Evolutionary conservation across 805 yeast genomes (phyloP), one percentile per base, ranked within the genome.

Genomic region (Wickerhamiella shivajii): DNA sequence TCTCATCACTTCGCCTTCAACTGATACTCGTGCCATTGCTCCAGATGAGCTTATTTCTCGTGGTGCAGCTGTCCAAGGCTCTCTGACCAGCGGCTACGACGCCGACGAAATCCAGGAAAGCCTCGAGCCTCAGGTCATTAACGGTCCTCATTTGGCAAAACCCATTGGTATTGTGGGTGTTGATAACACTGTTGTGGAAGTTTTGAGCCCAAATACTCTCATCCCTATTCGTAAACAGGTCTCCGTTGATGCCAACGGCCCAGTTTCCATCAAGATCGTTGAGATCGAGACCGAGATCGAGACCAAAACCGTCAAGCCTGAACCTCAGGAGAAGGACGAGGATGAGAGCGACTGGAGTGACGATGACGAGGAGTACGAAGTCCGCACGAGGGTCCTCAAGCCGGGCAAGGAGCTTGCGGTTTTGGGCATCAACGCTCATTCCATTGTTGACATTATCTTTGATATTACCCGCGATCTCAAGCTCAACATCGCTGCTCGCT

Each of bases 41-140:
- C 96, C 98, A 40, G 75, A 80, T 52, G 97, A 90, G 64, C 67
- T 84, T 51, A 65, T 77, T 44, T 75, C 93, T 44, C 76, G 92
- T 52, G 98, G 98, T 61, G 92, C 95, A 39, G 95, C 97, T 42
- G 69, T 87, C 55, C 97, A 90, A 67, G 98, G 95, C 33, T 73
- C 93, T 24, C 52, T 72, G 40, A 65, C 87, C 49, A 63, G 77
- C 42, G 87, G 77, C 50, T 64, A 72, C 38, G 92, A 81, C 49
- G 90, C 77, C 51, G 83, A 70, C 34, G 93, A 79, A 42, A 90
- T 83, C 59, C 64, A 76, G 48, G 93, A 83, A 60, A 75, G 90
- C 38, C 63, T 74, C 47, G 78, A 79, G 58, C 90, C 92, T 19
- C 71, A 79, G 39, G 79, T 85, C 40, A 66, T 83, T 46, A 78